phyloP scores from a whole-genome alignment of 2,329 filamentous ascomycete species.

The Microdochium bolleyi region DNA sequence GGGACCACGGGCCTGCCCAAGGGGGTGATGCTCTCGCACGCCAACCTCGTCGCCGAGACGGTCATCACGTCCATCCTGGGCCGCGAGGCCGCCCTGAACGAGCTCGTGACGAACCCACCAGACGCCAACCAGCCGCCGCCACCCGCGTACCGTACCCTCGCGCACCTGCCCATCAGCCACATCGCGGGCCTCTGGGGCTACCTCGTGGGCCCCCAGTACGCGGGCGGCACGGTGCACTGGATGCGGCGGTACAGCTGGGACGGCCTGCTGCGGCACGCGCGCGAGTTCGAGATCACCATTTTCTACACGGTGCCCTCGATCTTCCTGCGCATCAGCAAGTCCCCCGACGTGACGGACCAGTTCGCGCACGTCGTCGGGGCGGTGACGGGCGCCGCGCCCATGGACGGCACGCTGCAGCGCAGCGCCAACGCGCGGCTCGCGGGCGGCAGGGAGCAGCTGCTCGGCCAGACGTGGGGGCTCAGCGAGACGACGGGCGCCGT shows the following conservation, averaged over 20 bases:
- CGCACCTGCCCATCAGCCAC: constrained; percentile 36
- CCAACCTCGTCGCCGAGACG: constrained; percentile 4
- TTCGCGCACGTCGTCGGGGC: constrained; percentile 38
- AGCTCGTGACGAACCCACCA: constrained; percentile 6
- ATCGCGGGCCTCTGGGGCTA: constrained; percentile 39
- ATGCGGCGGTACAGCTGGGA: constrained; percentile 50
- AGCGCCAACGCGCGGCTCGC: constrained; percentile 40
- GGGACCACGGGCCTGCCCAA: constrained; percentile 7
- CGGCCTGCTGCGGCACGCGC: constrained; percentile 41
- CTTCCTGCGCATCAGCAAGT: constrained; percentile 49
- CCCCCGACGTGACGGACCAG: constrained; percentile 42
- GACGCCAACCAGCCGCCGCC: constrained; percentile 7
- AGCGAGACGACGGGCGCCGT: constrained; percentile 43
- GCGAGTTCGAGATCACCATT: constrained; percentile 37
- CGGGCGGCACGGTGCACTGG: constrained; percentile 44
- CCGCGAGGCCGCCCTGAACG: constrained; percentile 19
- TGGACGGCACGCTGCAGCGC: constrained; percentile 43
- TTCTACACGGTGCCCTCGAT: constrained; percentile 54
- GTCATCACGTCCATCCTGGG: constrained; percentile 15
- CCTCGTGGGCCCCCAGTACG: constrained; percentile 33
- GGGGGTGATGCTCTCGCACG: constrained; percentile 5
- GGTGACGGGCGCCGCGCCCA: constrained; percentile 43
- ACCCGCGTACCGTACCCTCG: constrained; percentile 30
- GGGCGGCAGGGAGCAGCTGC: constrained; percentile 20
- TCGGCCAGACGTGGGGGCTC: constrained; percentile 48